Evolutionary conservation across 441 rosid species (phyloP), one percentile per base, ranked within the genome.

Genomic region (Populus tomentosa): DNA sequence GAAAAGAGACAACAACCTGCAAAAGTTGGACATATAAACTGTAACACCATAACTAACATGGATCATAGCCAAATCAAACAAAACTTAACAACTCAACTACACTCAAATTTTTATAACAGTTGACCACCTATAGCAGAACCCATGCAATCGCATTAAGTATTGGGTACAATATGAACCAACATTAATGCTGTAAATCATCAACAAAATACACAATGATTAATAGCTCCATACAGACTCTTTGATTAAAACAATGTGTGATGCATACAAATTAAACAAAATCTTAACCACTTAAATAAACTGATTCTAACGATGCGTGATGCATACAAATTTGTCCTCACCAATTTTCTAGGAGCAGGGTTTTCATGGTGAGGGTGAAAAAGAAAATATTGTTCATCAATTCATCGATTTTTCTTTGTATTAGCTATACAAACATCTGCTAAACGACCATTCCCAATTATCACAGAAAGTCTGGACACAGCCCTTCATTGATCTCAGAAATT

Each of bases 1-100:
- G 88, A 97, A 94, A 81, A 94, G 80, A 61, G 98, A 92, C 75
- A 97, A 81, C 71, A 97, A 84, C 85, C 99, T 97, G 93, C 87
- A 89, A 80, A 73, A 40, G 38, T 32, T 6, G 78, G 75, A 78
- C 46, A 64, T 56, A 28, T 56, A 56, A 71, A 78, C 71, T 38
- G 32, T 75, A 70, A 69, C 26, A 71, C 28, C 32, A 42, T 69
- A 21, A 32, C 33, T 5, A 65, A 28, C 20, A 2, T n/a, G 59
- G 24, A 70, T 50, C n/a, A 70, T 7, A 69, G 67, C 35, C 13
- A 23, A 70, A 69, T 59, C 69, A 75, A 72, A 68, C 59, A 63
- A 20, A 64, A 75, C 46, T 36, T 38, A 38, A 38, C 63, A 9
- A 75, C 46, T 38, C 11, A 38, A 38, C 63, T 9, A 2, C 18